phyloP scores from a whole-genome alignment of 2,329 filamentous ascomycete species.

The Trichophyton mentagrophytes region DNA sequence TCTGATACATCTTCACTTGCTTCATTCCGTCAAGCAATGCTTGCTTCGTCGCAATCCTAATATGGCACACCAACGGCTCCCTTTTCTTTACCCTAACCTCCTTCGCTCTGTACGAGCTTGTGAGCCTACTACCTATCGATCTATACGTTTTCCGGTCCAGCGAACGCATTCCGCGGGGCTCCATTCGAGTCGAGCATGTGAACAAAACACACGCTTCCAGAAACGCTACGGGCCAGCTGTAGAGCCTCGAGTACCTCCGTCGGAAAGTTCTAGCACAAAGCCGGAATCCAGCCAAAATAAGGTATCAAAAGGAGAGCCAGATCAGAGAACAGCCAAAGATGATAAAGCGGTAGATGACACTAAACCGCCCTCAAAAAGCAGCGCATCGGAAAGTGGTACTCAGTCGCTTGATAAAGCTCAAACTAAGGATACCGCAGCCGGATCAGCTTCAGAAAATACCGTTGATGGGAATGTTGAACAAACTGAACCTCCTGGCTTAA shows the following conservation, averaged over 20 bases:
- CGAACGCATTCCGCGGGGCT: conserved; percentile 20
- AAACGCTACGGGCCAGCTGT: conserved; percentile 37
- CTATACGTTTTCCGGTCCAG: conserved; percentile 26
- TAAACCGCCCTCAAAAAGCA: not conserved
- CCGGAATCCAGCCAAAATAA: conserved; percentile 4
- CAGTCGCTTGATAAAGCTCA: not conserved
- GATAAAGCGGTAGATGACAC: not conserved
- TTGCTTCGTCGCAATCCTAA: not conserved
- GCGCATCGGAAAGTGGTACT: not conserved
- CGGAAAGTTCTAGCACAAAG: conserved; percentile 21
- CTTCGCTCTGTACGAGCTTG: conserved; percentile 45
- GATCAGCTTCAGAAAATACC: not conserved
- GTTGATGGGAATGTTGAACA: not conserved
- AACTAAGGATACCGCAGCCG: not conserved
- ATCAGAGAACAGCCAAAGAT: conserved; percentile 10
- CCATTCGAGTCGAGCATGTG: conserved; percentile 24
- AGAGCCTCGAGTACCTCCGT: conserved; percentile 30
- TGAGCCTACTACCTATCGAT: conserved; percentile 32
- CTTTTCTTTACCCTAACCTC: conserved; percentile 57
- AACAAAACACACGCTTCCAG: conserved; percentile 29
- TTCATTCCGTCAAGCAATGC: not conserved
- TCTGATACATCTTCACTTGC: not conserved
- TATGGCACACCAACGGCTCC: conserved; percentile 52
- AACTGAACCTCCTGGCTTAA: not conserved
- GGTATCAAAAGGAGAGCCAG: conserved; percentile 3